These are phyloP conservation scores for Verruconis gallopava DNA, from an alignment of 2,329 filamentous ascomycete species.

Conservation along the genomic window DNA sequence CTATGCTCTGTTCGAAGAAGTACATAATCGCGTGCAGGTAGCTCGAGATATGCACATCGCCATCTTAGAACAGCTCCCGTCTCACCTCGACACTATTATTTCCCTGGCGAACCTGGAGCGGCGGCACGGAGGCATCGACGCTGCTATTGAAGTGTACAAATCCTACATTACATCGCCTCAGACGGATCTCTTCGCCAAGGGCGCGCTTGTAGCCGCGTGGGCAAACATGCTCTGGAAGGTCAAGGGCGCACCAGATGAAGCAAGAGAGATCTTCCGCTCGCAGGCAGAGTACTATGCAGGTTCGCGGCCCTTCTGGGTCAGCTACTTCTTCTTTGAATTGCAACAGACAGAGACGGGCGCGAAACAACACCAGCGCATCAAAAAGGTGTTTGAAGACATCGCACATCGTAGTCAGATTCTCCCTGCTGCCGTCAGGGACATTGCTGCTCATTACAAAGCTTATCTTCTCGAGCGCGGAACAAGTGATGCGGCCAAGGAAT, in stretches of 20 bases:
- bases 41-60: constrained; percentile 76
- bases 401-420: constrained; percentile 60
- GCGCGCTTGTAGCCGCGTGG: constrained; percentile 78
- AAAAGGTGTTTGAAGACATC: constrained; percentile 65
- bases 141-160: constrained; percentile 73
- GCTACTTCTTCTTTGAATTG: constrained; percentile 79
- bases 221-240: constrained; percentile 77
- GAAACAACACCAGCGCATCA: constrained; percentile 59
- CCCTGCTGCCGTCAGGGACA: constrained; percentile 53
- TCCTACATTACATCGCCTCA: constrained; percentile 61
- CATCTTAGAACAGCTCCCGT: constrained; percentile 62
- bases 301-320: constrained; percentile 79
- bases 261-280: constrained; percentile 68
- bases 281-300: constrained; percentile 76
- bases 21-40: constrained; percentile 59
- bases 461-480: constrained; percentile 75
- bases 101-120: constrained; percentile 79
- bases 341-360: constrained; percentile 51
- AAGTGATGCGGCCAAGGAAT: constrained; percentile 75
- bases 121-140: constrained; percentile 69
- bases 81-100: constrained; percentile 75
- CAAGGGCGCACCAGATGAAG: constrained; percentile 67
- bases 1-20: constrained; percentile 92
- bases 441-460: constrained; percentile 65
- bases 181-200: constrained; percentile 68